Conservation (phyloP, 495 filamentous ascomycete genomes). For the Xylaria acuta region DNA sequence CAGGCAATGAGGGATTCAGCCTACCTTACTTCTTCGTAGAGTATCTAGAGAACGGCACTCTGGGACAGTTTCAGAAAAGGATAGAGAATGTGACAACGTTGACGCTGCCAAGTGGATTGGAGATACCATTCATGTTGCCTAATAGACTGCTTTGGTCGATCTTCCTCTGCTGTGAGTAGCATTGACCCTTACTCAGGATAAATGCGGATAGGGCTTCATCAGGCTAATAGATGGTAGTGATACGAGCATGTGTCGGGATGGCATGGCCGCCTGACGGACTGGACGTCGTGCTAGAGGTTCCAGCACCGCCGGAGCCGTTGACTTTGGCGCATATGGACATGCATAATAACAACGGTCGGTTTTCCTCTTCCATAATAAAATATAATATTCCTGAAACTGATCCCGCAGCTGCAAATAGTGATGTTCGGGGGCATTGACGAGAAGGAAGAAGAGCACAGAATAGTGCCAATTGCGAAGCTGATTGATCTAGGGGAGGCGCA, state of each 20-base stretch:
- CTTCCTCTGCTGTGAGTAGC: background rate
- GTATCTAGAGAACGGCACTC: constrained; percentile 1
- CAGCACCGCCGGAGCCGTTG: background rate
- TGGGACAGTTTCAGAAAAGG: background rate
- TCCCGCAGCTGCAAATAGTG: background rate
- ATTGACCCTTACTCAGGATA: background rate
- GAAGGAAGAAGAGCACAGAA: background rate
- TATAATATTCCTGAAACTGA: background rate
- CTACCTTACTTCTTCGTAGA: constrained; percentile 7
- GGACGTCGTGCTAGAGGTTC: constrained; percentile 3
- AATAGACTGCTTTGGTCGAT: constrained; percentile 9
- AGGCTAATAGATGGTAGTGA: background rate
- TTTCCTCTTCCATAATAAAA: background rate
- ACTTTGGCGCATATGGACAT: constrained; percentile 14
- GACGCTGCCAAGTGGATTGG: constrained; percentile 1
- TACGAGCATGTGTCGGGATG: constrained; percentile 12
- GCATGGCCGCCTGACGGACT: constrained; percentile 11
- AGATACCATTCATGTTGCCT: constrained; percentile 6
- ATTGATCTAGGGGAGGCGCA: constrained; percentile 1
- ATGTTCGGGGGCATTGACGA: constrained; percentile 2
- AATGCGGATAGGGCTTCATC: background rate
- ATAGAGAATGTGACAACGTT: background rate
- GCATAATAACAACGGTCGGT: background rate
- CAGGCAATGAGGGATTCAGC: background rate
- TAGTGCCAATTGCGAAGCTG: constrained; percentile 3